Conservation (phyloP, 2,329 filamentous ascomycete genomes). For the Rutstroemia sp. region DNA sequence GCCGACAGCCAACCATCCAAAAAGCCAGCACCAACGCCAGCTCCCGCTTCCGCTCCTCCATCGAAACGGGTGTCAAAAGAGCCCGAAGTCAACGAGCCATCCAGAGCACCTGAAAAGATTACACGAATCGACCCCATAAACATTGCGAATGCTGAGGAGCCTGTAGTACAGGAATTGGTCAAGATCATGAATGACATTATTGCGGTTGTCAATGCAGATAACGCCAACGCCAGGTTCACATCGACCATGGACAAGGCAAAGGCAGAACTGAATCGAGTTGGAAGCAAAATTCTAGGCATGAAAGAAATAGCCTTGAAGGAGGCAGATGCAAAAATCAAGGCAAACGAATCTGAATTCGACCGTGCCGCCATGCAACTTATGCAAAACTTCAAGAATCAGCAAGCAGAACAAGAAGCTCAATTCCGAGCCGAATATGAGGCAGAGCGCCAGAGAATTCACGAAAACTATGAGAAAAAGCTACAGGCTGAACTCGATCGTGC, state of each 20-base stretch:
- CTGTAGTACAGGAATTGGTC: conserved; percentile 85
- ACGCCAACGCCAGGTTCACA: conserved; percentile 68
- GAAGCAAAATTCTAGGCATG: conserved; percentile 67
- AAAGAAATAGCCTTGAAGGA: conserved; percentile 66
- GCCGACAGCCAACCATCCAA: conserved; percentile 10
- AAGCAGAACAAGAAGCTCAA: conserved; percentile 70
- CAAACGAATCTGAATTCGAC: conserved; percentile 70
- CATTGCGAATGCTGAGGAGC: conserved; percentile 70
- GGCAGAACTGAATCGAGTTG: conserved; percentile 69
- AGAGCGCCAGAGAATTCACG: conserved; percentile 73
- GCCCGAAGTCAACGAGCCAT: conserved; percentile 60
- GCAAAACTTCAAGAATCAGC: conserved; percentile 74
- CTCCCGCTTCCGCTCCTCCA: neutral
- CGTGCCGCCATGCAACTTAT: conserved; percentile 82
- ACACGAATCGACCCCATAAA: conserved; percentile 70
- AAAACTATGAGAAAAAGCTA: conserved; percentile 73
- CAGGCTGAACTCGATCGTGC: conserved; percentile 72
- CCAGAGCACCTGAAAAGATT: conserved; percentile 51
- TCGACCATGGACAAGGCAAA: conserved; percentile 80
- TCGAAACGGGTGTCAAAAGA: conserved; percentile 31
- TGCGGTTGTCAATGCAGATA: conserved; percentile 82
- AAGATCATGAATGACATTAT: conserved; percentile 97
- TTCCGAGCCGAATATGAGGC: conserved; percentile 85
- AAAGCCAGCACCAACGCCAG: conserved; percentile 20
- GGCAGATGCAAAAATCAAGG: conserved; percentile 55